Evolutionary conservation across 495 filamentous ascomycete species (phyloP), one percentile per base, ranked within the genome.

Genomic region (Penicillium pulvis): DNA sequence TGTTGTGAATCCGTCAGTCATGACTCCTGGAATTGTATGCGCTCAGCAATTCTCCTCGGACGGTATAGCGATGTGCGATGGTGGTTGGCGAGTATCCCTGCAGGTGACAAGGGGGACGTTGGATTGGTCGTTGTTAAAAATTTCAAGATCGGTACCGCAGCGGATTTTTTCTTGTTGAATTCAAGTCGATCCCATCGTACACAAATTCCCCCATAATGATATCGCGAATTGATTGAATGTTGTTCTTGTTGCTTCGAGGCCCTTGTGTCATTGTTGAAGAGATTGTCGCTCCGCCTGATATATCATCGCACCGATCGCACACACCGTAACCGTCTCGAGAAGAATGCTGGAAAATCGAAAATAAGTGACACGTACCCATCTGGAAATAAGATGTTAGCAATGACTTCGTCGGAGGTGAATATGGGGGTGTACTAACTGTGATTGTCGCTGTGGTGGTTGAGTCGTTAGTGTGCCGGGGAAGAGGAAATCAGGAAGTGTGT

Each of bases 311-410:
- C 53, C 60, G 61, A 56, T 61, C 58, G 64, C 64, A 66, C 67
- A 65, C 67, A 69, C 66, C 66, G 68, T 65, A 61, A 58, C 63
- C 73, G 71, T 64, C 69, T 69, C 58, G 56, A 61, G 62, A 61
- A 67, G 56, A 58, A 57, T 48, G 55, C 52, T 51, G 64, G 56
- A 63, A 58, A 62, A 59, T 59, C 57, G 61, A 16, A 16, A 56
- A 63, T 23, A 63, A 72, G 63, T 61, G 53, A 57, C 63, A 81
- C 82, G 75, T 70, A 85, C 82, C 82, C 82, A 85, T 85, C 79
- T 81, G 59, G 59, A 68, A 57, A 60, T 47, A 51, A 51, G 64
- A 64, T 61, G 73, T 74, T 67, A 78, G 72, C 69, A 73, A 63
- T 44, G 43, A 59, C 53, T 55, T 62, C 53, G 11, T 14, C 50